phyloP scores from a whole-genome alignment of 805 yeast genomes.

The Hanseniaspora mollemarum region DNA sequence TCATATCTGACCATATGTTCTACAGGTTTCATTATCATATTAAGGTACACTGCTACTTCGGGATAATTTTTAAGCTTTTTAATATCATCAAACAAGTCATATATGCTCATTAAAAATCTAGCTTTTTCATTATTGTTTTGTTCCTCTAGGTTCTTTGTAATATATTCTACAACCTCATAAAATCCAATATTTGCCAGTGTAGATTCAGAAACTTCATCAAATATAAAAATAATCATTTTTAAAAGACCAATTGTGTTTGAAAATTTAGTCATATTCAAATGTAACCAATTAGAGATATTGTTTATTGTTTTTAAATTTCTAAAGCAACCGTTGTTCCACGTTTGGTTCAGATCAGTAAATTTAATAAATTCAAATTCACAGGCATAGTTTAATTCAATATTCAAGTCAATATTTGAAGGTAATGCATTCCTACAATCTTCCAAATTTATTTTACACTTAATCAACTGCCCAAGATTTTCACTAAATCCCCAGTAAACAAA shows the following conservation, averaged over 20 bases:
- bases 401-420: not conserved
- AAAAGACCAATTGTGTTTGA: not conserved
- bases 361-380: not conserved
- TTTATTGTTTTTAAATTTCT: not conserved
- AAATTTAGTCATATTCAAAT: not conserved
- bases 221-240: not conserved
- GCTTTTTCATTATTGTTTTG: not conserved
- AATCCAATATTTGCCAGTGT: not conserved
- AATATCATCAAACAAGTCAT: not conserved
- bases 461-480: not conserved
- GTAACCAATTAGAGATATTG: not conserved
- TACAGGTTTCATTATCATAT: not conserved
- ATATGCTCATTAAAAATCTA: not conserved
- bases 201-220: not conserved
- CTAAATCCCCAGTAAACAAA: conserved; percentile 12
- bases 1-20: not conserved
- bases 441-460: not conserved
- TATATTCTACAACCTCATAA: not conserved
- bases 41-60: not conserved
- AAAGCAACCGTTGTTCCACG: not conserved
- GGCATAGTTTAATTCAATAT: not conserved
- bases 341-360: not conserved
- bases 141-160: not conserved
- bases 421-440: not conserved
- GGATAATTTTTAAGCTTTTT: not conserved